phyloP scores from a whole-genome alignment of 768 basidiomycete genomes.

The Suillus placidus region DNA sequence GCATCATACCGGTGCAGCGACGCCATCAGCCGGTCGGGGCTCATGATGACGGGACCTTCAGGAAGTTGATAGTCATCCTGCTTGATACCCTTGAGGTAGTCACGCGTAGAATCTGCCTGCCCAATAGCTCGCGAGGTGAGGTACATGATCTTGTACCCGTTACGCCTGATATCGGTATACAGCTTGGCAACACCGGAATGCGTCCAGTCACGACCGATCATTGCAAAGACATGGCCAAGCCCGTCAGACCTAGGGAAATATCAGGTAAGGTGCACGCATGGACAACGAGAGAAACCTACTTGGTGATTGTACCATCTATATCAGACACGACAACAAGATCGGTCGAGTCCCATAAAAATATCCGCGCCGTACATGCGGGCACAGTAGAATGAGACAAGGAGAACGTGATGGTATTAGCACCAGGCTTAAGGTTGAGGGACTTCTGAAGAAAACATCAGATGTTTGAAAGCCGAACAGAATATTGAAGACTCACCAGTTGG shows the following conservation, averaged over 20 bases:
- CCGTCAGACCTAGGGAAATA: conserved; percentile 77
- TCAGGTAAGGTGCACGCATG: background rate
- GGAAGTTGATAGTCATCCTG: conserved; percentile 97
- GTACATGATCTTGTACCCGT: conserved; percentile 98
- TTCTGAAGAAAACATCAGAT: conserved; percentile 51
- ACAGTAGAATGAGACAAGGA: conserved; percentile 83
- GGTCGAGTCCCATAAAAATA: conserved; percentile 95
- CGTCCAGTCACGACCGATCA: conserved; percentile 98
- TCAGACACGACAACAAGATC: conserved; percentile 93
- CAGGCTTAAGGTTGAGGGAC: conserved; percentile 80
- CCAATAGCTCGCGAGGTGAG: conserved; percentile 96
- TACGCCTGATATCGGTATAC: conserved; percentile 92
- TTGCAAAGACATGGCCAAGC: conserved; percentile 93
- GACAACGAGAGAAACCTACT: conserved; percentile 51
- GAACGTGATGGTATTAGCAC: conserved; percentile 91
- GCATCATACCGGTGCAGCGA: conserved; percentile 85
- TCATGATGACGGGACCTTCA: conserved; percentile 98
- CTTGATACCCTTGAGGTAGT: conserved; percentile 92
- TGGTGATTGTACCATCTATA: conserved; percentile 99
- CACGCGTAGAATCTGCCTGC: conserved; percentile 94
- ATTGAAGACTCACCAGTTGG: conserved; percentile 70
- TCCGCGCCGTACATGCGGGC: conserved; percentile 85
- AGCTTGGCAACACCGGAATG: conserved; percentile 96
- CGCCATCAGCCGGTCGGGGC: conserved; percentile 92
- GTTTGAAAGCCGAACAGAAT: background rate